Base-by-base conservation (phyloP, 2,329 filamentous ascomycete genomes). In the Sclerotinia sclerotiorum region DNA sequence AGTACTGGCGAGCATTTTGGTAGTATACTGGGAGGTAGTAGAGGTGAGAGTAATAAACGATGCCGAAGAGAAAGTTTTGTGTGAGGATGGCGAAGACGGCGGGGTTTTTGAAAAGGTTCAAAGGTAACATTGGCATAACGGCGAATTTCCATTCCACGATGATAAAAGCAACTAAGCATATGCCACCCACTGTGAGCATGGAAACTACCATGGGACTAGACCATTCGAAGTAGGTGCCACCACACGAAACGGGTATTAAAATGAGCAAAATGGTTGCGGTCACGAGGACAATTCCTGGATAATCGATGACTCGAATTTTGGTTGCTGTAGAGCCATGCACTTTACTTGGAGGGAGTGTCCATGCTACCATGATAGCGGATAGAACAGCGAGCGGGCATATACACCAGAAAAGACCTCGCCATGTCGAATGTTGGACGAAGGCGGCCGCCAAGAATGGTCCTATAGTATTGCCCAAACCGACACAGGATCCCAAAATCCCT, bases 221-320 rank as follows among this genome's bases (percentile, higher is more conserved):
- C 85, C 85, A 87, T 4, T 80, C 76, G 70, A 87, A 88, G 69
- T 86, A 86, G 0, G 82, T 81, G 1, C 84, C 86, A 68, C 84
- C 86, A 21, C 86, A 86, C 3, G 87, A 88, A 17, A 90, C 83
- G 0, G 88, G 88, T 56, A 90, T 87, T 24, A 90, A 79, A 2
- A 90, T 72, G 17, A 89, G 80, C 13, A 90, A 83, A 39, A 88
- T 83, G 0, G 83, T 86, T 8, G 83, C 78, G 0, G 85, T 85
- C 5, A 83, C 84, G 3, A 82, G 80, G 15, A 88, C 68, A 1
- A 87, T 79, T 1, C 88, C 88, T 32, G 79, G 82, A 71, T 84
- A 87, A 75, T 90, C 88, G 67, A 90, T 86, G 55, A 84, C 85
- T 60, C 78, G 79, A 29, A 85, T 73, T 58, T 83, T 85, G 55